These are phyloP conservation scores for Globisporangium nodosum DNA, from an alignment of 352 stramenopile species.

Conservation along the genomic window DNA sequence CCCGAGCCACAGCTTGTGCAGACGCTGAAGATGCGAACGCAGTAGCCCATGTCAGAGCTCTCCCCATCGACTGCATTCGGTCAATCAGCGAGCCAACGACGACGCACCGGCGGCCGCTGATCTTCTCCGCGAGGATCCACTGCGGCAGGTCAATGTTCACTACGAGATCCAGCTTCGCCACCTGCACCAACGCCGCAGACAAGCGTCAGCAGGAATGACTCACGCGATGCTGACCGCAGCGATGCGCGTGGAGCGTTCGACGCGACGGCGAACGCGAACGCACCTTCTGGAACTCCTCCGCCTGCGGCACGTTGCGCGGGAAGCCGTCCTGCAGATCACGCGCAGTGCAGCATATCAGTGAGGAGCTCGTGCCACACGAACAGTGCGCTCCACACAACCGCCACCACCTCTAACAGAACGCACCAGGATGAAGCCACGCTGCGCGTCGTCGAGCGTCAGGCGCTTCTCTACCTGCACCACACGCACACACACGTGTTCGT, in stretches of 20 bases:
- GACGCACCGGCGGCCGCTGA: slow-evolving; percentile 75
- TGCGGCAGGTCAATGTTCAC: slow-evolving; percentile 87
- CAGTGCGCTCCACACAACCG: background rate
- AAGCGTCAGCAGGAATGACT: background rate
- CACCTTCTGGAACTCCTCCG: slow-evolving; percentile 71
- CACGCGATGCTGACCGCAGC: background rate
- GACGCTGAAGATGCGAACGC: slow-evolving; percentile 27
- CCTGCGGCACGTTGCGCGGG: slow-evolving; percentile 85
- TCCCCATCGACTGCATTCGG: background rate
- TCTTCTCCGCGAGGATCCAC: slow-evolving; percentile 88
- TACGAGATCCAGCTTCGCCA: slow-evolving; percentile 72
- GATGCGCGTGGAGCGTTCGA: too few relatives aligned
- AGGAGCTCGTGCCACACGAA: background rate
- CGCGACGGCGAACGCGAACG: background rate
- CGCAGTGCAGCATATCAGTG: background rate
- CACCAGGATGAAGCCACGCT: slow-evolving; percentile 81
- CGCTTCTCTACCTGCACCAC: slow-evolving; percentile 57
- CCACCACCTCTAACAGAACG: background rate
- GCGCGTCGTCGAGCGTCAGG: slow-evolving; percentile 57
- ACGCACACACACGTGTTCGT: slow-evolving; percentile 1
- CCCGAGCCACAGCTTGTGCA: slow-evolving; percentile 77
- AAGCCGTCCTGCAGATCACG: slow-evolving; percentile 61
- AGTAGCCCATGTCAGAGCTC: background rate
- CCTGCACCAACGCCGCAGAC: slow-evolving; percentile 9
- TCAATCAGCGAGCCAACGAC: background rate